Evolutionary conservation across 2,329 filamentous ascomycete genomes (phyloP), one percentile per base, ranked within the genome.

Genomic region (Aaosphaeria pasadenensis): DNA sequence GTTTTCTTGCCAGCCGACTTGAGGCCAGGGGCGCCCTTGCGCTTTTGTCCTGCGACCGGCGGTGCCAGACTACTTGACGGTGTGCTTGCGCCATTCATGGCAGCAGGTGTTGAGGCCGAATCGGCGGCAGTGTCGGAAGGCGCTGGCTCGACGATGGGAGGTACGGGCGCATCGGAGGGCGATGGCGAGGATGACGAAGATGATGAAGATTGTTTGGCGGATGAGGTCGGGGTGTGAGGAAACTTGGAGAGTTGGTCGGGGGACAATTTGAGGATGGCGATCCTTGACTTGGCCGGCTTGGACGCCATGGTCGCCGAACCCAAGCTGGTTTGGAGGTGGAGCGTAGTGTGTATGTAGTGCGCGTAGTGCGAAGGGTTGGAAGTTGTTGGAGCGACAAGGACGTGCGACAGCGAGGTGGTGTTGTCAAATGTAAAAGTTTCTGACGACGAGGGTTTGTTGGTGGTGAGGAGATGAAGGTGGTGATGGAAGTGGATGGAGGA

Each of bases 11-110:
- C 78, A 47, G 78, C 82, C 36, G 82, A 77, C 59, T 87, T 87
- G 24, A 83, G 81, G 56, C 86, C 82, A 69, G 90, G 87, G 32
- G 82, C 76, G 32, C 86, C 85, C 71, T 91, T 91, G 76, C 89
- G 90, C 77, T 89, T 91, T 17, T 77, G 74, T 5, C 78, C 83
- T 46, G 64, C 69, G 62, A 57, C 47, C 11, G 74, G 74, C 9
- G 77, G 72, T 43, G 75, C 74, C 36, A 77, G 64, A 38, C 73
- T 66, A 58, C 66, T 69, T 24, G 64, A 63, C 30, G 66, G 65
- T 41, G 70, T 71, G 53, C 58, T 63, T 11, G 39, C 11, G 50
- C 56, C 62, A 49, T 66, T 65, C 51, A 61, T 49, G 46, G 58
- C 53, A 43, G 68, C 57, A 9, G 71, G 67, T 28, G 72, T 71